phyloP scores from a whole-genome alignment of 768 basidiomycete genomes.

The Rhodotorula diobovata region DNA sequence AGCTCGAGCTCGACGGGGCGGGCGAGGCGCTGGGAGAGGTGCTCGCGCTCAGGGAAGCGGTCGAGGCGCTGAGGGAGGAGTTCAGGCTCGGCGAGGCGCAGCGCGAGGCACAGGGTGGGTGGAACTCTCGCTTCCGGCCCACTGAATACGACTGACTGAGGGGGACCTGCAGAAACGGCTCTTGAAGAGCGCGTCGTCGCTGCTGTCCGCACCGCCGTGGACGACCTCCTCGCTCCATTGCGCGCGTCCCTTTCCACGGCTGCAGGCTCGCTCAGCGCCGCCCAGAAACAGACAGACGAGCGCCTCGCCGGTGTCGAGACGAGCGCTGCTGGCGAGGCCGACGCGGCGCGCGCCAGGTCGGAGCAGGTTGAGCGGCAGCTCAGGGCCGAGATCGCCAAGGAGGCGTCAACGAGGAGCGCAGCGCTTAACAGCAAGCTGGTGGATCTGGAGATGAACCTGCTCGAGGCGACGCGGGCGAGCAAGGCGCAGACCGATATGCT shows the following conservation, averaged over 20 bases:
- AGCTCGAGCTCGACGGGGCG: constrained; percentile 6
- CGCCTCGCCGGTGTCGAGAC: not conserved
- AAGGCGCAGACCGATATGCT: not conserved
- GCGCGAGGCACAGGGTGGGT: not conserved
- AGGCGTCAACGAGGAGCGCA: not conserved
- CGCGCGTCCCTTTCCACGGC: not conserved
- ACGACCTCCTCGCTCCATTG: not conserved
- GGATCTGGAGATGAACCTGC: not conserved
- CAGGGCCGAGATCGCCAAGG: not conserved
- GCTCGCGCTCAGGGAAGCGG: not conserved
- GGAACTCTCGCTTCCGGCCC: too few species aligned
- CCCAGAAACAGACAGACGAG: not conserved
- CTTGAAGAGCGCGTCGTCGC: constrained; percentile 4
- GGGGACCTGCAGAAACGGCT: not conserved
- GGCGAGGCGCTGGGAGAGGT: constrained; percentile 7
- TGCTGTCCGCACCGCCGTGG: not conserved
- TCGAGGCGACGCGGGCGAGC: not conserved
- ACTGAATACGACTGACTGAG: not conserved
- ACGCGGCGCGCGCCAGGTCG: not conserved
- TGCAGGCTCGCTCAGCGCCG: not conserved
- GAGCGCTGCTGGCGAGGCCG: not conserved
- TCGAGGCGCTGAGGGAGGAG: not conserved
- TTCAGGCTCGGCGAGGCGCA: not conserved
- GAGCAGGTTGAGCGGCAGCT: not conserved
- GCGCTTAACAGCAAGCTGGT: not conserved